These are phyloP conservation scores for Talaromyces adpressus DNA, from an alignment of 495 filamentous ascomycete species.

Conservation along the genomic window DNA sequence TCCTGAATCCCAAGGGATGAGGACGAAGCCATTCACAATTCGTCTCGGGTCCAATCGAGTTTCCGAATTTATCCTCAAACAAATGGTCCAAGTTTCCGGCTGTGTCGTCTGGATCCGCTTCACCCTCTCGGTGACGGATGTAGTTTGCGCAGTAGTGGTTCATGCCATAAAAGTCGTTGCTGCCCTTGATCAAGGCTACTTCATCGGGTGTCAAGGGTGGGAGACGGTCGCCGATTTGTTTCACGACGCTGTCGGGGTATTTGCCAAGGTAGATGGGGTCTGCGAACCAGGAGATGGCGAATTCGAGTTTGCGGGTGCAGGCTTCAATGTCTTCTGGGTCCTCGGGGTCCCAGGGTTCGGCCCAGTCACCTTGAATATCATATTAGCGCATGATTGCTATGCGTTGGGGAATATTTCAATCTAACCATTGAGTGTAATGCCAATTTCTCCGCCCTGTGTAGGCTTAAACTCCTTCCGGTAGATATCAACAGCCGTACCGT, in stretches of 20 bases:
- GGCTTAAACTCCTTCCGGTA: constrained; percentile 46
- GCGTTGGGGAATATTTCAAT: neutral
- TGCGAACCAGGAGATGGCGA: constrained; percentile 53
- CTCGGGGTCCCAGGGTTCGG: constrained; percentile 45
- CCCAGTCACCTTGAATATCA: constrained; percentile 49
- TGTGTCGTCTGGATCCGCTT: constrained; percentile 56
- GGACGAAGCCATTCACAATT: constrained; percentile 71
- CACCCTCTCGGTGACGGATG: constrained; percentile 59
- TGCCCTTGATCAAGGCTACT: constrained; percentile 58
- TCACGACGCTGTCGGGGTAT: constrained; percentile 69
- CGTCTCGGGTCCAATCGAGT: constrained; percentile 66
- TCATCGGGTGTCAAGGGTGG: constrained; percentile 61
- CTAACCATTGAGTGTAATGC: constrained; percentile 48
- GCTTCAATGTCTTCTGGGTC: constrained; percentile 44
- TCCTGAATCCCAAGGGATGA: constrained; percentile 63
- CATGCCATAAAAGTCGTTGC: constrained; percentile 81
- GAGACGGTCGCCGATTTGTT: constrained; percentile 64
- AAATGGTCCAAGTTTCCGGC: constrained; percentile 63
- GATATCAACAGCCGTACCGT: constrained; percentile 43
- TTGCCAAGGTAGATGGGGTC: constrained; percentile 71
- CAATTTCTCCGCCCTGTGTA: constrained; percentile 41
- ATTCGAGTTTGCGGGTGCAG: constrained; percentile 44
- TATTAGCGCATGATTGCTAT: neutral
- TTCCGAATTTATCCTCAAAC: constrained; percentile 58
- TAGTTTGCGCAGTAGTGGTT: constrained; percentile 83